These are phyloP conservation scores for Wickerhamiella dianesei DNA, from an alignment of 805 yeast genomes.

Conservation along the genomic window DNA sequence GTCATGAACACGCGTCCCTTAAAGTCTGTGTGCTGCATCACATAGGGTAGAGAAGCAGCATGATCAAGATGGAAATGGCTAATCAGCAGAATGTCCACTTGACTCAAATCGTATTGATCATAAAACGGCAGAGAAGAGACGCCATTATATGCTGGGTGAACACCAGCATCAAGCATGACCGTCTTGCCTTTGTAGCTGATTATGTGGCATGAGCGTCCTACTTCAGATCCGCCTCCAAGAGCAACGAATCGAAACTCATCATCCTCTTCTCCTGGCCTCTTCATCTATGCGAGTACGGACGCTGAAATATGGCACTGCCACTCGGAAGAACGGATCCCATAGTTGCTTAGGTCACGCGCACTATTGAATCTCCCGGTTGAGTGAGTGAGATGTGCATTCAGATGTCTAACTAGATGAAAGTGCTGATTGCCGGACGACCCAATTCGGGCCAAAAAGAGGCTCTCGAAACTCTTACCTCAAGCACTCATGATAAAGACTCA, in stretches of 20 bases:
- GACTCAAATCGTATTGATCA: constrained; percentile 84
- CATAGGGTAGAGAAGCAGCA: constrained; percentile 95
- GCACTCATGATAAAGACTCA: constrained; percentile 11
- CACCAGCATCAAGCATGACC: constrained; percentile 95
- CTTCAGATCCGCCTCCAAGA: constrained; percentile 97
- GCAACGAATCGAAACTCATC: constrained; percentile 59
- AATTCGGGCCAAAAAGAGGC: constrained; percentile 25
- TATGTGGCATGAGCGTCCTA: constrained; percentile 91
- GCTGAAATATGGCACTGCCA: too few relatives aligned
- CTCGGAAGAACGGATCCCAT: too few relatives aligned
- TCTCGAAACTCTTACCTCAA: constrained; percentile 22
- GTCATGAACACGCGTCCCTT: constrained; percentile 97
- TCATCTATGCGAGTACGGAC: too few relatives aligned
- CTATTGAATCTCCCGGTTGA: too few relatives aligned
- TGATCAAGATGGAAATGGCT: constrained; percentile 97
- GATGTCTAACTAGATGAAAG: too few relatives aligned
- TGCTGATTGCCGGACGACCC: constrained; percentile 26
- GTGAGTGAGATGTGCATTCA: too few relatives aligned
- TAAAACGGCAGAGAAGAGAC: constrained; percentile 85
- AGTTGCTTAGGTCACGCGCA: not conserved
- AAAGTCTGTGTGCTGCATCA: constrained; percentile 92
- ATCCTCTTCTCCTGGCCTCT: constrained; percentile 19
- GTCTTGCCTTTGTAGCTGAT: constrained; percentile 86
- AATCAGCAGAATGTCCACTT: constrained; percentile 71
- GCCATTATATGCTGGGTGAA: constrained; percentile 91